These are phyloP conservation scores for Pyrenula massariospora DNA, from an alignment of 495 filamentous ascomycete species.

Conservation along the genomic window DNA sequence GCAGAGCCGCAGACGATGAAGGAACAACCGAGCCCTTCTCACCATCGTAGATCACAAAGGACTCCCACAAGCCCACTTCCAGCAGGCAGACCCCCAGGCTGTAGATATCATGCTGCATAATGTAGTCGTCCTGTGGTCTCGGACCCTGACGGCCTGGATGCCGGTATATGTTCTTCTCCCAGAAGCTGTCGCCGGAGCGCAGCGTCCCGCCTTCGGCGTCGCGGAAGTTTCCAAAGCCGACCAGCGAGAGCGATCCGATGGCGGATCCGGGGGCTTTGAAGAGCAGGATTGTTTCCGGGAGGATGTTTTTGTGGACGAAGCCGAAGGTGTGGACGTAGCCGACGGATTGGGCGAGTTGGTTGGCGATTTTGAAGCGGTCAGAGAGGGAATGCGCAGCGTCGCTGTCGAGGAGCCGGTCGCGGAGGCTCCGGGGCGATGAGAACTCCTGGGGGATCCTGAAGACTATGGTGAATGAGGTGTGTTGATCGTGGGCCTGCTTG, in stretches of 20 bases:
- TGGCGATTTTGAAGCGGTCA: conserved; percentile 23
- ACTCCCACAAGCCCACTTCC: conserved; percentile 45
- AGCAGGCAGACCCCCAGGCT: conserved; percentile 44
- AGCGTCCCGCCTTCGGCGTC: conserved; percentile 17
- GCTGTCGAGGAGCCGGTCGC: conserved; percentile 5
- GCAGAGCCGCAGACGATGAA: neutral
- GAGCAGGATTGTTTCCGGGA: conserved; percentile 35
- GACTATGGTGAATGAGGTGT: conserved; percentile 9
- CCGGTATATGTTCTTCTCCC: conserved; percentile 36
- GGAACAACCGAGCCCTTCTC: neutral
- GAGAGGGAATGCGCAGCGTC: neutral
- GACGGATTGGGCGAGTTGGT: conserved; percentile 24
- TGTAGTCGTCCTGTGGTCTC: conserved; percentile 11
- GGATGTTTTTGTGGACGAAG: conserved; percentile 44
- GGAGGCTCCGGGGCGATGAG: conserved; percentile 11
- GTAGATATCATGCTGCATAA: conserved; percentile 52
- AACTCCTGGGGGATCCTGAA: conserved; percentile 9
- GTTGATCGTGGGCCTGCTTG: neutral
- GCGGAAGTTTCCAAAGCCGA: conserved; percentile 35
- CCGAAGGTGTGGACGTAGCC: conserved; percentile 33
- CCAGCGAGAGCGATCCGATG: conserved; percentile 18
- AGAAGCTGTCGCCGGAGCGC: conserved; percentile 20
- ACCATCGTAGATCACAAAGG: conserved; percentile 31
- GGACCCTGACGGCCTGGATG: conserved; percentile 35
- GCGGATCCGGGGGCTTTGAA: conserved; percentile 14